A percentile compares a stretch with the other conserved stretches of the same genome.
phyloP scores from a whole-genome alignment of 2,329 filamentous ascomycete genomes.

The Ceratocystis lukuohia region DNA sequence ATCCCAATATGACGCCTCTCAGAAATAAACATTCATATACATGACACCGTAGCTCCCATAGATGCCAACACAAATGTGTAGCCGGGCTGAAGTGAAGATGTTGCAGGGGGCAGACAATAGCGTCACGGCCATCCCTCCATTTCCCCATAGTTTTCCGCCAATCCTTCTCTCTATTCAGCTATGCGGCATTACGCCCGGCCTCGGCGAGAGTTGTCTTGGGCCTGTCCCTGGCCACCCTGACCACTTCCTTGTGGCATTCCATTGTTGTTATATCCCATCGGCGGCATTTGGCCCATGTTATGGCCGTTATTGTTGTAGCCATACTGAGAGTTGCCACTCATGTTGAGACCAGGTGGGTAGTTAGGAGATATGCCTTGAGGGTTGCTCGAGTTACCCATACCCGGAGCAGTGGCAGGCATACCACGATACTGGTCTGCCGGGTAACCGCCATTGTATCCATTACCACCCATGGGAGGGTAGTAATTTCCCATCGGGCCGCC shows the following conservation, averaged over 20 bases:
- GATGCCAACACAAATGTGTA: not conserved
- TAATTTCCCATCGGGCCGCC: constrained; percentile 44
- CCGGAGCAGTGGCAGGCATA: constrained; percentile 34
- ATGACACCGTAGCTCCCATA: not conserved
- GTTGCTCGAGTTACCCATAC: constrained; percentile 35
- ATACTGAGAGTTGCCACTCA: constrained; percentile 25
- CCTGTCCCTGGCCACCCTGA: constrained; percentile 26
- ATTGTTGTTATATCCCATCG: constrained; percentile 27
- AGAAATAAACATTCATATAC: not conserved
- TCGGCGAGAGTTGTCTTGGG: constrained; percentile 8
- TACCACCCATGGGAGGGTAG: constrained; percentile 36
- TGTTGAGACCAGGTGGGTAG: constrained; percentile 35
- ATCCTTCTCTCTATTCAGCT: not conserved
- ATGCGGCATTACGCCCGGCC: constrained; percentile 3
- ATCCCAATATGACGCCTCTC: constrained; percentile 6
- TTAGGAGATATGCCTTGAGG: constrained; percentile 35
- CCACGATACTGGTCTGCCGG: constrained; percentile 40
- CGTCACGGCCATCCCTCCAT: too few relatives aligned
- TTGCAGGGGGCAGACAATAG: too few relatives aligned
- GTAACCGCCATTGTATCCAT: constrained; percentile 33
- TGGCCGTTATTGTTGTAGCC: constrained; percentile 35
- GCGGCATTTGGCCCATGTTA: constrained; percentile 35
- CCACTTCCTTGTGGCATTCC: constrained; percentile 31
- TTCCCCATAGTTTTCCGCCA: too few relatives aligned
- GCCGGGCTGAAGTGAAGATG: too few relatives aligned